Percentiles rank a stretch among this genome's conserved stretches.
Evolutionary conservation across 441 rosid species (phyloP).

Genomic region (Biscutella laevigata): DNA sequence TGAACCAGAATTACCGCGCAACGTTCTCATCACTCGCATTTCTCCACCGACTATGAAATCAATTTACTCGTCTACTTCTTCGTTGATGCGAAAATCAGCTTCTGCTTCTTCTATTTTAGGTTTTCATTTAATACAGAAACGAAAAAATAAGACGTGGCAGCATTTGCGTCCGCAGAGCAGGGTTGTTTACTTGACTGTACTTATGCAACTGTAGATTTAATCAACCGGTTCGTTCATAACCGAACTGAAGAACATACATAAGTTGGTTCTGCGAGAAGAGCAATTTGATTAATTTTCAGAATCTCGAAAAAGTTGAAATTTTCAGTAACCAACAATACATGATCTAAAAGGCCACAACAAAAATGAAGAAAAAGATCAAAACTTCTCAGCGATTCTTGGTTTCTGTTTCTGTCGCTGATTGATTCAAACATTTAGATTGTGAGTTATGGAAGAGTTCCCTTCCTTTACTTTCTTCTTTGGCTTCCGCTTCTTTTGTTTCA

Average conservation of each 20-base stretch:
- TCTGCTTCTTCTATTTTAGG: slow-evolving; percentile 13
- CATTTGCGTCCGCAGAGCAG: slow-evolving; percentile 30
- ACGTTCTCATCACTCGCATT: slow-evolving; percentile 27
- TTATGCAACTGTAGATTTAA: slow-evolving; percentile 9
- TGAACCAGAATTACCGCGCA: background rate
- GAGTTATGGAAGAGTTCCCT: slow-evolving; percentile 17
- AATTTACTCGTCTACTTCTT: slow-evolving; percentile 14
- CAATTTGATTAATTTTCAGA: background rate
- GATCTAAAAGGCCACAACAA: background rate
- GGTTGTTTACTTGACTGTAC: slow-evolving; percentile 18
- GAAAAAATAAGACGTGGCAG: slow-evolving; percentile 29
- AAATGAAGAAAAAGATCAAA: background rate
- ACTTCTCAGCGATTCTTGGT: slow-evolving; percentile 6
- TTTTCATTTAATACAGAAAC: slow-evolving; percentile 5
- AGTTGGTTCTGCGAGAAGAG: background rate
- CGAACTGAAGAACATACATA: background rate
- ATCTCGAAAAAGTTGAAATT: background rate
- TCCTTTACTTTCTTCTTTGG: slow-evolving; percentile 45
- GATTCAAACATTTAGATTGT: slow-evolving; percentile 10
- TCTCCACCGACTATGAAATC: slow-evolving; percentile 7
- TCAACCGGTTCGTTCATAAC: background rate
- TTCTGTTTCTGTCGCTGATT: slow-evolving; percentile 2
- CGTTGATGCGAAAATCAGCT: slow-evolving; percentile 18
- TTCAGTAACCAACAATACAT: background rate
- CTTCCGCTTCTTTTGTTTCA: slow-evolving; percentile 61